Base-by-base conservation (phyloP, 371 early-diverging fungal species). In the Dentiscutata heterogama region DNA sequence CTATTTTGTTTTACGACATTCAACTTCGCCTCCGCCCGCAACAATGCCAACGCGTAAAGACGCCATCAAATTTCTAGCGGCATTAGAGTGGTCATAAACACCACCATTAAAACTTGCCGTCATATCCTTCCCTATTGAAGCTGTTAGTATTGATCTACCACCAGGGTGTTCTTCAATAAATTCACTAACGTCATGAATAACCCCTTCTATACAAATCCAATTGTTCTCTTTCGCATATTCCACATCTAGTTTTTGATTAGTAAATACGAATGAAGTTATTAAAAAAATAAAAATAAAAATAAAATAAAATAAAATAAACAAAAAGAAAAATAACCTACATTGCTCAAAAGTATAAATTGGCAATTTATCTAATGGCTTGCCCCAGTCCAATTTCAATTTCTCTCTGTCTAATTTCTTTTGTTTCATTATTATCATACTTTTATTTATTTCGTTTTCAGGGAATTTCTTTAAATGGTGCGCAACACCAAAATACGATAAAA, bases 91-190 rank as follows among this genome's bases (percentile, higher is more conserved):
- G 86, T 95, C 91, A 86, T 97, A 96, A 67, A 97, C 90, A 68
- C 94, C 95, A 65, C 98, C 98, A 78, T 96, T 95, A 87, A 98
- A 97, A 0, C 94, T 88, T 14, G 89, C 89, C 18, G 96, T 94
- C 89, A 94, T 92, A 83, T 98, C 97, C 84, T 94, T 93, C 77
- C 98, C 98, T 50, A 96, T 84, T 77, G 90, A 90, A 39, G 91
- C 86, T 63, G 90, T 90, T 82, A 98, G 84, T 81, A 95, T 94
- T 71, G 93, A 91, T 70, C 89, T 91, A 82, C 98, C 98, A 74
- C 96, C 97, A 27, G 98, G 98, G 83, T 98, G 98, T 67, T 97
- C 93, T 54, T 94, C 89, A 84, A 96, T 92, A 86, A 98, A 98
- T 53, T 93, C 84, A 68, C 90, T 90, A 56, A 99, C 94, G 86